Evolutionary conservation across 2,329 filamentous ascomycete species (phyloP).

Genomic region (Cladosporium sp.): DNA sequence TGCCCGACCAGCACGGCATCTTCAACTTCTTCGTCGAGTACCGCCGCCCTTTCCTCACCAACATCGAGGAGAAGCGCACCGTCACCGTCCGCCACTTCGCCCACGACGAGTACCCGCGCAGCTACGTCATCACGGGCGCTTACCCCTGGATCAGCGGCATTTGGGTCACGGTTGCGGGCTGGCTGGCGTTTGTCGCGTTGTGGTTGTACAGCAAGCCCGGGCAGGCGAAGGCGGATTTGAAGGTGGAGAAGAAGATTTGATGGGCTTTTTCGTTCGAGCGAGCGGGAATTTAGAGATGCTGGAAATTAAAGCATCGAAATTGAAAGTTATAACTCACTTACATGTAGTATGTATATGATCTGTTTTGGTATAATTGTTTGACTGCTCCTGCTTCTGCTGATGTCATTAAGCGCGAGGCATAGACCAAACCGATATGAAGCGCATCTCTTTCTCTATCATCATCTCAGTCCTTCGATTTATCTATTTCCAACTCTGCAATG

Average conservation of each 20-base stretch:
- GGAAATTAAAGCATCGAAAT: too few relatives aligned
- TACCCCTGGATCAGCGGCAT: conserved; percentile 96
- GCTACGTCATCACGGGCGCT: conserved; percentile 81
- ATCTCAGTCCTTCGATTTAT: too few relatives aligned
- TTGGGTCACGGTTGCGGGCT: conserved; percentile 76
- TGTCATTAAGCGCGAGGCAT: too few relatives aligned
- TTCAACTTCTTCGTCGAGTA: conserved; percentile 99
- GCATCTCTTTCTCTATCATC: too few relatives aligned
- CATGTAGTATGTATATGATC: too few relatives aligned
- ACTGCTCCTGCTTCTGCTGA: too few relatives aligned
- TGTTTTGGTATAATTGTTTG: too few relatives aligned
- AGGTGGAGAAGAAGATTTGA: conserved; percentile 9
- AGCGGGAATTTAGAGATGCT: too few relatives aligned
- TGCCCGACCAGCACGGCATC: conserved; percentile 97
- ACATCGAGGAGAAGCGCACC: conserved; percentile 88
- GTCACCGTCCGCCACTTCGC: conserved; percentile 95
- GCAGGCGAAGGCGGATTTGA: conserved; percentile 30
- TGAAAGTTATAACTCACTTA: too few relatives aligned
- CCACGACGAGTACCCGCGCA: conserved; percentile 93
- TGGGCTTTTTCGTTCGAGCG: too few relatives aligned
- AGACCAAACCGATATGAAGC: too few relatives aligned
- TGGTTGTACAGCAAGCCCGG: conserved; percentile 77
- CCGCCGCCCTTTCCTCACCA: conserved; percentile 87
- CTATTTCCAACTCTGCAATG: too few relatives aligned
- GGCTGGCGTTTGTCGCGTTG: conserved; percentile 76